These are phyloP conservation scores for Martensiomyces pterosporus DNA, from an alignment of 192 early-diverging fungal genomes.

Conservation along the genomic window DNA sequence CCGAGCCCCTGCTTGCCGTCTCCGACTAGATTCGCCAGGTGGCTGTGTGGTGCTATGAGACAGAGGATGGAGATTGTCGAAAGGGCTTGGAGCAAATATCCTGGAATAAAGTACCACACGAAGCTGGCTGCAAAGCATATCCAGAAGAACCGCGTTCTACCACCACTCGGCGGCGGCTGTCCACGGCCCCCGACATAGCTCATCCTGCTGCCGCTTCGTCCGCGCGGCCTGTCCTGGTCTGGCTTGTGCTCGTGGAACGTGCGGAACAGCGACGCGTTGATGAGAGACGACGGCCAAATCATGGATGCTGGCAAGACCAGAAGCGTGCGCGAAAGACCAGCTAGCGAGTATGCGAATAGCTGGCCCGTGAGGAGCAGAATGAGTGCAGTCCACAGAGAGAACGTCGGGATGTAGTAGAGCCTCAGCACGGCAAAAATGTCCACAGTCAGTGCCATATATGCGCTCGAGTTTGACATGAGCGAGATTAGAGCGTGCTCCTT, in stretches of 20 bases:
- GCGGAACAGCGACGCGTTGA: conserved; percentile 71
- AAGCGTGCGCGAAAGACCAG: conserved; percentile 69
- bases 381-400: conserved; percentile 60
- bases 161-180: too few relatives aligned
- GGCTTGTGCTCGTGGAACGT: conserved; percentile 65
- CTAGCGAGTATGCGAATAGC: conserved; percentile 62
- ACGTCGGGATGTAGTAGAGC: conserved; percentile 63
- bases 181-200: conserved; percentile 9
- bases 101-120: conserved; percentile 60
- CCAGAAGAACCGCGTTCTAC: conserved; percentile 57
- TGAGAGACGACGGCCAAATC: conserved; percentile 83
- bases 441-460: conserved; percentile 66
- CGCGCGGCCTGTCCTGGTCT: neutral
- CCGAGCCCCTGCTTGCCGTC: conserved; percentile 63
- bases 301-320: conserved; percentile 80
- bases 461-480: conserved; percentile 72
- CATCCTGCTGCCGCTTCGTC: too few relatives aligned
- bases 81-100: conserved; percentile 62
- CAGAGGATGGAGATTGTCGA: conserved; percentile 64
- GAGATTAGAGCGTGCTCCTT: conserved; percentile 88
- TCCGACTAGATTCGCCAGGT: conserved; percentile 44
- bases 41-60: conserved; percentile 47
- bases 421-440: conserved; percentile 67
- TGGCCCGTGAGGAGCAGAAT: conserved; percentile 68
- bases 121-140: conserved; percentile 49